Percentiles rank a stretch among this genome's conserved stretches.
Conservation (phyloP, 1,139 yeast species). For the Diutina sp. region DNA sequence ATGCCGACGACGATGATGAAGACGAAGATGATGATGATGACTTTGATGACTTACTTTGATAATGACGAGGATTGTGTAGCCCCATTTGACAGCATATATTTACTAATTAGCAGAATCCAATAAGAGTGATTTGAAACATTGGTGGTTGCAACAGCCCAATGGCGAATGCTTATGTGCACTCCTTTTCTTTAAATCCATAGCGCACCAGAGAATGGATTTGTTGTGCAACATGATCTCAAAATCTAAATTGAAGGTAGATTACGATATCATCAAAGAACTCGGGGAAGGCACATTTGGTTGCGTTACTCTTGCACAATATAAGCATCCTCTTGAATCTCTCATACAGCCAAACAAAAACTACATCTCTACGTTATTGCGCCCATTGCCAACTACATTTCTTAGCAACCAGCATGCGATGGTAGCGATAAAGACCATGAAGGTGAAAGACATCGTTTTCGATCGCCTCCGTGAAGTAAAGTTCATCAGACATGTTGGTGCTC, state of each 20-base stretch:
- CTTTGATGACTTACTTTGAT: slow-evolving; percentile 38
- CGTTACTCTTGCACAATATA: background rate
- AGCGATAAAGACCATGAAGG: background rate
- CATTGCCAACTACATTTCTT: background rate
- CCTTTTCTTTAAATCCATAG: background rate
- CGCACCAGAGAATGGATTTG: background rate
- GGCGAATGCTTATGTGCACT: background rate
- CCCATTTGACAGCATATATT: background rate
- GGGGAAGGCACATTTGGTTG: background rate
- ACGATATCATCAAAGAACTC: background rate
- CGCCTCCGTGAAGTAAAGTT: background rate
- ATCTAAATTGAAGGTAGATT: background rate
- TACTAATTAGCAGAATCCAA: background rate
- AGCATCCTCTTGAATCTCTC: background rate
- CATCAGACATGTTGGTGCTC: background rate
- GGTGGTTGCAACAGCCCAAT: background rate
- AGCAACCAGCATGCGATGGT: background rate
- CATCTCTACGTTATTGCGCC: background rate
- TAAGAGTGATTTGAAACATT: background rate
- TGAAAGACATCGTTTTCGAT: background rate
- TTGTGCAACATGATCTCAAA: background rate
- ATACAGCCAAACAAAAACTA: background rate
- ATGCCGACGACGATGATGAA: slow-evolving; percentile 48
- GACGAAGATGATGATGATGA: slow-evolving; percentile 43
- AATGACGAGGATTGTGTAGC: slow-evolving; percentile 11